Percentiles rank a stretch among this genome's conserved stretches.
Evolutionary conservation across 306 rosid genomes (phyloP).

Genomic region (Urtica urens): DNA sequence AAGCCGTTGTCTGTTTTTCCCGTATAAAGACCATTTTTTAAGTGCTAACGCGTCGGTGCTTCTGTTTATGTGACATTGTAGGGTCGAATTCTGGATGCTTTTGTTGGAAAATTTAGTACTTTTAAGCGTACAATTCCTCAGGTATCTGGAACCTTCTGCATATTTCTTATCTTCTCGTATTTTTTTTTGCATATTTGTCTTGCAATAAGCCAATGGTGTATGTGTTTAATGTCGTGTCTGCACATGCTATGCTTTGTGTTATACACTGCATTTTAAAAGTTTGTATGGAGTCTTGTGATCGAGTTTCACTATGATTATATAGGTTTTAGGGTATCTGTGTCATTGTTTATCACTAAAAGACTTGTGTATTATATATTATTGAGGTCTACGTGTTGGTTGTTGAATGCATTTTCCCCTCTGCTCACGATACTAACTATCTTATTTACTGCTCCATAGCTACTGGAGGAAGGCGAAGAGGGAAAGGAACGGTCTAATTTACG

Average conservation of each 20-base stretch:
- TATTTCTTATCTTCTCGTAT: not conserved
- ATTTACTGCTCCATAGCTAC: conserved; percentile 38
- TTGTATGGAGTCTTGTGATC: not conserved
- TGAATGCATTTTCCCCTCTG: conserved; percentile 6
- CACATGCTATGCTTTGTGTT: not conserved
- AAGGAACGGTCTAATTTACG: conserved; percentile 76
- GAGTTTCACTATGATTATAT: not conserved
- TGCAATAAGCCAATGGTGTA: not conserved
- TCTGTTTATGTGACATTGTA: conserved; percentile 20
- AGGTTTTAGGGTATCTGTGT: no score
- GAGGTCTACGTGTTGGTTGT: no score
- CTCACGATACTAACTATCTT: conserved; percentile 6
- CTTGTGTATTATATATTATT: not conserved
- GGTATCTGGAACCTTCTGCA: conserved; percentile 29
- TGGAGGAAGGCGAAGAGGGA: conserved; percentile 98
- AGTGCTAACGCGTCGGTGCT: conserved; percentile 8
- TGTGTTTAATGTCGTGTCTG: not conserved
- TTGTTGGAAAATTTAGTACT: conserved; percentile 94
- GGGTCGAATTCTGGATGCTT: conserved; percentile 97
- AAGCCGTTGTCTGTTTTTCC: conserved; percentile 3
- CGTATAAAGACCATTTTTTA: conserved; percentile 15
- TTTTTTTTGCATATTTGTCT: not conserved
- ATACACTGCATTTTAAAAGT: not conserved
- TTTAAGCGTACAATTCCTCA: conserved; percentile 94
- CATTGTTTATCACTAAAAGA: no score